Percentiles rank a stretch among this genome's conserved stretches.
Conservation (phyloP, 805 yeast genomes). For the Maudiozyma pseudohumilis region DNA sequence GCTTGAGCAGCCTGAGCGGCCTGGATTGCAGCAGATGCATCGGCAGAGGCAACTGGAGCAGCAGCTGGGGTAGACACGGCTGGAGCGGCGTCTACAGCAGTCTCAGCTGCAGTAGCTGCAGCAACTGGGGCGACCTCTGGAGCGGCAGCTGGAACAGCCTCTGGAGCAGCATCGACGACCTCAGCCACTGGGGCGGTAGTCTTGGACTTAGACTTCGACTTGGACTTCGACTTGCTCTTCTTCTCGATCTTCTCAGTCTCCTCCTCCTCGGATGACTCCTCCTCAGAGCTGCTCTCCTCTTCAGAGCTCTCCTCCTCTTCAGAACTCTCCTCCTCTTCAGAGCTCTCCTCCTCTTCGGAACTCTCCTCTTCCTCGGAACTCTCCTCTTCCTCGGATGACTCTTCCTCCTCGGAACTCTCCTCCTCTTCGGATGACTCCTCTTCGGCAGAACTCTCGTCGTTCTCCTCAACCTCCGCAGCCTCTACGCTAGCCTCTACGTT, state of each 20-base stretch:
- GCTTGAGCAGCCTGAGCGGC: constrained; percentile 22
- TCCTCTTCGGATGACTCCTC: constrained; percentile 4
- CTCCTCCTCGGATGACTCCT: no score
- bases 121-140: neutral
- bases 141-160: constrained; percentile 18
- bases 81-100: neutral
- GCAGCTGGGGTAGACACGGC: neutral
- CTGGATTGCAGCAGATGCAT: constrained; percentile 1
- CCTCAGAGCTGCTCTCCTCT: constrained; percentile 6
- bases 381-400: neutral
- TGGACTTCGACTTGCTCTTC: constrained; percentile 8
- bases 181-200: constrained; percentile 2
- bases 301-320: constrained; percentile 2
- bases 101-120: neutral
- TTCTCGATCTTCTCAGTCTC: constrained; percentile 3
- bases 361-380: constrained; percentile 5
- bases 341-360: constrained; percentile 5
- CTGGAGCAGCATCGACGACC: neutral
- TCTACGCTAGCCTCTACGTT: neutral
- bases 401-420: constrained; percentile 2
- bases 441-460: neutral
- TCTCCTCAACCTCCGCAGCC: neutral
- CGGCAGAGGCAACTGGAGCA: neutral
- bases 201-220: constrained; percentile 2
- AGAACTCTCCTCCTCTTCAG: constrained; percentile 7